A percentile compares a stretch with the other conserved stretches of the same genome.
Conservation (phyloP, 371 early-diverging fungal genomes). For the Modicella reniformis region DNA sequence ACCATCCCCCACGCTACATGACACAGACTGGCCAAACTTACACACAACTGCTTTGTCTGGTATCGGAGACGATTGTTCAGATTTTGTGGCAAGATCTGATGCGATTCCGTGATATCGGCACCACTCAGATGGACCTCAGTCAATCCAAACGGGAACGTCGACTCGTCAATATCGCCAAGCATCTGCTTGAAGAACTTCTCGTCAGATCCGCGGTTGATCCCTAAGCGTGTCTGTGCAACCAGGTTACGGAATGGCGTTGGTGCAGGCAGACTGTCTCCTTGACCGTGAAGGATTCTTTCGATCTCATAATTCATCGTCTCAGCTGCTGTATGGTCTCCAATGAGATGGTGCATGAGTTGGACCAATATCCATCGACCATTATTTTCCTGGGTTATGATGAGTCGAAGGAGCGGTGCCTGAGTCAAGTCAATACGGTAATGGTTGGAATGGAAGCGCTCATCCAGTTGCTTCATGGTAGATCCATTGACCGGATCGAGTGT, state of each 20-base stretch:
- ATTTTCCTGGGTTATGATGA: neutral
- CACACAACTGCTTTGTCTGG: slow-evolving; percentile 16
- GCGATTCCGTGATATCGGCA: neutral
- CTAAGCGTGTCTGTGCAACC: neutral
- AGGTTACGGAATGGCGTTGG: slow-evolving; percentile 9
- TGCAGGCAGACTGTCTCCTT: slow-evolving; percentile 3
- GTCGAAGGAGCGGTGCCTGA: neutral
- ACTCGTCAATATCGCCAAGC: slow-evolving; percentile 21
- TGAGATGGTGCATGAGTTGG: slow-evolving; percentile 23
- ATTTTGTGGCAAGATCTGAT: slow-evolving; percentile 18
- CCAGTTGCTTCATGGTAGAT: slow-evolving; percentile 13
- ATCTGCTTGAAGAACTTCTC: slow-evolving; percentile 17
- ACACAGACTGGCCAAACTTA: slow-evolving; percentile 21
- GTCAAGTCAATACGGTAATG: slow-evolving; percentile 8
- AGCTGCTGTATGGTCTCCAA: slow-evolving; percentile 20
- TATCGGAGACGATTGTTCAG: slow-evolving; percentile 19
- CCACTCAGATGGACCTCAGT: slow-evolving; percentile 1
- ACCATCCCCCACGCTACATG: slow-evolving; percentile 19
- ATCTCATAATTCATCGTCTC: slow-evolving; percentile 13
- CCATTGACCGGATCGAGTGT: slow-evolving; percentile 17
- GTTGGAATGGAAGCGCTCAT: neutral
- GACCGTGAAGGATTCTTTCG: slow-evolving; percentile 16
- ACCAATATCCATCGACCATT: slow-evolving; percentile 17
- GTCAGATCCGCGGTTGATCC: neutral
- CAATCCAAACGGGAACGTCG: slow-evolving; percentile 23